Conservation (phyloP, 441 rosid genomes). For the Gossypium laxum region DNA sequence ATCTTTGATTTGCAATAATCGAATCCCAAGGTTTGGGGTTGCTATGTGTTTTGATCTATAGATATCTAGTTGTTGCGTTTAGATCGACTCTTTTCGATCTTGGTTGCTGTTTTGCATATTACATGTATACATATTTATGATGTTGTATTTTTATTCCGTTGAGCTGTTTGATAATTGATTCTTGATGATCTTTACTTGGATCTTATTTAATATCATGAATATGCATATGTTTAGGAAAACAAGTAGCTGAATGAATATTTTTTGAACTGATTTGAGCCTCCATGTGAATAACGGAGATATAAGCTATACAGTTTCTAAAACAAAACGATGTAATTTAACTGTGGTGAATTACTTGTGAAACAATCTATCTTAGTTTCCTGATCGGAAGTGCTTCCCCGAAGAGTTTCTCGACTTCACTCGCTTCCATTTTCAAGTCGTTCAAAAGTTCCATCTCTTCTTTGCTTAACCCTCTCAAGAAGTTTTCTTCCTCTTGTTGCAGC, state of each 20-base stretch:
- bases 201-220: too few relatives aligned
- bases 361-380: conserved; percentile 55
- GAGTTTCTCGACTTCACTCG: conserved; percentile 67
- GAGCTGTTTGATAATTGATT: too few relatives aligned
- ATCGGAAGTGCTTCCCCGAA: conserved; percentile 62
- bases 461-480: conserved; percentile 46
- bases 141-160: too few relatives aligned
- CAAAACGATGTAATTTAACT: background rate
- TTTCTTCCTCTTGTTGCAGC: conserved; percentile 57
- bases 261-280: background rate
- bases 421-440: conserved; percentile 66
- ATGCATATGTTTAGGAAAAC: too few relatives aligned
- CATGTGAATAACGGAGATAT: background rate
- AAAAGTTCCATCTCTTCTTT: conserved; percentile 71
- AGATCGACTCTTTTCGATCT: too few relatives aligned
- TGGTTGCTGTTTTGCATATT: too few relatives aligned
- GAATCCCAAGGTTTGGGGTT: too few relatives aligned
- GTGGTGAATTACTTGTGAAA: background rate
- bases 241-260: background rate
- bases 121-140: too few relatives aligned
- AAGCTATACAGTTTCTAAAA: conserved; percentile 5
- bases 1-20: too few relatives aligned
- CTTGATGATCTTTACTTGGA: too few relatives aligned
- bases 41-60: too few relatives aligned
- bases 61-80: too few relatives aligned